These are phyloP conservation scores for Endogone sp. DNA, from an alignment of 192 early-diverging fungal genomes.

Conservation along the genomic window DNA sequence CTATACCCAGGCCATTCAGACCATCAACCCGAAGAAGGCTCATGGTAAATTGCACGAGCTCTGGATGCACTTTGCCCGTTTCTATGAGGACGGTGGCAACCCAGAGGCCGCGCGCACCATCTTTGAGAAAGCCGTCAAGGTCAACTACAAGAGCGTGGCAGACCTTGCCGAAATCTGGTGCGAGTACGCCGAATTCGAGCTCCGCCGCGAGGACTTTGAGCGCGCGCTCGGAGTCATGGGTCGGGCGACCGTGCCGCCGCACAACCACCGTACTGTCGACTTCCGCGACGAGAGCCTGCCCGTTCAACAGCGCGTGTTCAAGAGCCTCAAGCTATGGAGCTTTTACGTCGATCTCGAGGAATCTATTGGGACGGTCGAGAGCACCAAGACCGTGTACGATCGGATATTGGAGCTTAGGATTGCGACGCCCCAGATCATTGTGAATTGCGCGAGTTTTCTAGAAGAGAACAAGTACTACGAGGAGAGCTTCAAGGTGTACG, in stretches of 20 bases:
- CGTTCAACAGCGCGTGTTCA: slow-evolving; percentile 80
- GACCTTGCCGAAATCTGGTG: slow-evolving; percentile 89
- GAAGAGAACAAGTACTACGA: slow-evolving; percentile 91
- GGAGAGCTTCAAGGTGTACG: slow-evolving; percentile 93
- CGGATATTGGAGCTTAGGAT: slow-evolving; percentile 90
- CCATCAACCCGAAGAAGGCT: slow-evolving; percentile 74
- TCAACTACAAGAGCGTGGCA: slow-evolving; percentile 75
- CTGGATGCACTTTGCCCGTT: slow-evolving; percentile 83
- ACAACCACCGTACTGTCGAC: slow-evolving; percentile 55
- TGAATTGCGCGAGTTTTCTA: slow-evolving; percentile 90
- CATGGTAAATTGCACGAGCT: slow-evolving; percentile 74
- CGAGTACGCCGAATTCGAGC: slow-evolving; percentile 89
- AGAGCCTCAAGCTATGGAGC: slow-evolving; percentile 85
- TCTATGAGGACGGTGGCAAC: slow-evolving; percentile 61
- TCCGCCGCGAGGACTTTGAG: slow-evolving; percentile 60
- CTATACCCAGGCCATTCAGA: slow-evolving; percentile 66
- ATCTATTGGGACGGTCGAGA: slow-evolving; percentile 76
- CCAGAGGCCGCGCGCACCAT: slow-evolving; percentile 67
- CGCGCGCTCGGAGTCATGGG: slow-evolving; percentile 80
- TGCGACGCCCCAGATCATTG: slow-evolving; percentile 93
- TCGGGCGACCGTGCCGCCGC: slow-evolving; percentile 58
- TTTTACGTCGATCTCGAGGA: slow-evolving; percentile 95
- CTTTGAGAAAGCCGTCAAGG: slow-evolving; percentile 79
- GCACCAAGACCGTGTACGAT: slow-evolving; percentile 83
- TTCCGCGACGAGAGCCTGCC: slow-evolving; percentile 80